Evolutionary conservation across 2,329 filamentous ascomycete genomes (phyloP).

Genomic region (Pyrenophora graminea): DNA sequence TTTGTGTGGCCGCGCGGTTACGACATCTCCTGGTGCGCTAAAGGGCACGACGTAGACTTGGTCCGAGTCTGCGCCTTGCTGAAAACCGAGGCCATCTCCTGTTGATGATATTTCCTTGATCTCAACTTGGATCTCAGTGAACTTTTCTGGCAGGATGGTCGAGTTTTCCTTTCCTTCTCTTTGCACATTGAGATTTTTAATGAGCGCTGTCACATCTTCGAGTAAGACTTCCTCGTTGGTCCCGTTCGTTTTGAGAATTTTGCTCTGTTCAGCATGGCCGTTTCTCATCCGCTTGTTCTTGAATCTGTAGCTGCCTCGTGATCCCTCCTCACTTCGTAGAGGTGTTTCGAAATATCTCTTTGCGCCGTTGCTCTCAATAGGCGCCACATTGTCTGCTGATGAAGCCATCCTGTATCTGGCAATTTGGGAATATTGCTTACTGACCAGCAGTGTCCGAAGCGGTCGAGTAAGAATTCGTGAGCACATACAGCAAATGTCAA

Average conservation of each 20-base stretch:
- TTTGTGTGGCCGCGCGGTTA: constrained; percentile 76
- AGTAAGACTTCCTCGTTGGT: constrained; percentile 56
- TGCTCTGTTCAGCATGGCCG: constrained; percentile 40
- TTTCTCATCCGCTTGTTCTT: constrained; percentile 57
- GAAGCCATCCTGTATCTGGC: constrained; percentile 40
- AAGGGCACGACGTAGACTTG: constrained; percentile 89
- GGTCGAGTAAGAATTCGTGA: constrained; percentile 28
- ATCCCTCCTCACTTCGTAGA: constrained; percentile 38
- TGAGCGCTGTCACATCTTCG: constrained; percentile 50
- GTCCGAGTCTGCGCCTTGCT: constrained; percentile 62
- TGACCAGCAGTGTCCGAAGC: constrained; percentile 29
- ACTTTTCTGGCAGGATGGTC: constrained; percentile 62
- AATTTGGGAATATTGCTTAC: constrained; percentile 18
- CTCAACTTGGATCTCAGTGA: constrained; percentile 79
- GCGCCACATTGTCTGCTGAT: constrained; percentile 35
- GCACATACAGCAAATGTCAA: constrained; percentile 25
- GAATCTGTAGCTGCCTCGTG: constrained; percentile 44
- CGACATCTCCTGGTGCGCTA: constrained; percentile 79
- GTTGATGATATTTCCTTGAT: constrained; percentile 84
- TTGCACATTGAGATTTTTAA: constrained; percentile 43
- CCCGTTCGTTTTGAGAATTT: constrained; percentile 48
- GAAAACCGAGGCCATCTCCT: constrained; percentile 83
- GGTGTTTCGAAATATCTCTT: constrained; percentile 42
- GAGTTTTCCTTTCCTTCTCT: constrained; percentile 21
- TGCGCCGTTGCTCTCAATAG: constrained; percentile 40